Evolutionary conservation across 306 rosid genomes (phyloP).

Genomic region (Pterocarpus macrocarpus): DNA sequence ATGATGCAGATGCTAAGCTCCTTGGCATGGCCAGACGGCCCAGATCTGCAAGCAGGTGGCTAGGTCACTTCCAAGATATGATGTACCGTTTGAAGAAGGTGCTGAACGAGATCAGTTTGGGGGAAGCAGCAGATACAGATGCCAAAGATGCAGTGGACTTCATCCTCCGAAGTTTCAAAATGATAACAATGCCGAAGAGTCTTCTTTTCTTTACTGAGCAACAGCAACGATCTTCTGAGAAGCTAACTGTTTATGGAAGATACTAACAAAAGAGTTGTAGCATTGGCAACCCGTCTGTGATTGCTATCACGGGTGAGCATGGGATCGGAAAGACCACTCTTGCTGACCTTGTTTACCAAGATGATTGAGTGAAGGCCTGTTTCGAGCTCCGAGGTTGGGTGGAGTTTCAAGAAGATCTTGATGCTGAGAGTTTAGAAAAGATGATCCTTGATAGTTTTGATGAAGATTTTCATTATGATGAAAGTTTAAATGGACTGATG

Average conservation of each 20-base stretch:
- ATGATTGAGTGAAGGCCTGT: background rate
- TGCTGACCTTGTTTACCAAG: background rate
- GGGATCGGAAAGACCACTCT: background rate
- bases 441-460: background rate
- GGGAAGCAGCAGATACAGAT: too few species aligned
- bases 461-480: background rate
- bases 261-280: background rate
- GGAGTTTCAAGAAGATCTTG: background rate
- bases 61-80: too few species aligned
- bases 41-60: too few species aligned
- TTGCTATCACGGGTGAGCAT: background rate
- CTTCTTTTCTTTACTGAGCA: too few species aligned
- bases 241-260: background rate
- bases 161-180: too few species aligned
- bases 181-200: too few species aligned
- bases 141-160: too few species aligned
- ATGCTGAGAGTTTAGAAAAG: background rate
- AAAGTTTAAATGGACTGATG: background rate
- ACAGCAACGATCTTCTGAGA: too few species aligned
- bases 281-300: background rate
- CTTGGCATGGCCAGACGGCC: too few species aligned
- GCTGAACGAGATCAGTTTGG: too few species aligned
- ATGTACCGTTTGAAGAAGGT: too few species aligned
- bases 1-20: too few species aligned
- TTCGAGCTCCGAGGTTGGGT: background rate